Percentiles rank a stretch among this genome's conserved stretches.
These are phyloP conservation scores for Mallotus japonicus DNA, from an alignment of 441 rosid species.

Conservation along the genomic window DNA sequence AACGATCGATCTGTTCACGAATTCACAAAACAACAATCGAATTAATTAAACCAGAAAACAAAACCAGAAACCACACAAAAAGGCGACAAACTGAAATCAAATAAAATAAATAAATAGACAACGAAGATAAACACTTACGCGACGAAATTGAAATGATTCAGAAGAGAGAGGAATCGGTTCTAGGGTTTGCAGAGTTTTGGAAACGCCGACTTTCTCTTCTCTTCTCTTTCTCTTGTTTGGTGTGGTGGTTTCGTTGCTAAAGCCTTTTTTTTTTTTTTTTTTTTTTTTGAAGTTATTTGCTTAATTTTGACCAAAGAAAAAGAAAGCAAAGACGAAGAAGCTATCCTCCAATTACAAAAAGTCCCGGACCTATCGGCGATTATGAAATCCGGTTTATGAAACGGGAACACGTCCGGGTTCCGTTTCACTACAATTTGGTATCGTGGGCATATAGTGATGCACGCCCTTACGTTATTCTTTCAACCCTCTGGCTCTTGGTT, in stretches of 20 bases:
- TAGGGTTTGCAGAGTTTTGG: constrained; percentile 15
- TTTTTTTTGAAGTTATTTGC: not conserved
- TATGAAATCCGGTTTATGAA: constrained; percentile 58
- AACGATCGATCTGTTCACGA: constrained; percentile 42
- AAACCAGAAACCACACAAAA: not conserved
- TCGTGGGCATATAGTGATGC: constrained; percentile 32
- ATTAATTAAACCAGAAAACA: not conserved
- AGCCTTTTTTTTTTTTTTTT: not conserved
- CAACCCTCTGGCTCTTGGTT: too few relatives aligned
- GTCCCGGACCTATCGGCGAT: constrained; percentile 73
- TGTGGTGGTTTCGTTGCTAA: not conserved
- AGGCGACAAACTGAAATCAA: not conserved
- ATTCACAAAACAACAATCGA: constrained; percentile 14
- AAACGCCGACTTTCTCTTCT: constrained; percentile 33
- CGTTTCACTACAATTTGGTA: constrained; percentile 34
- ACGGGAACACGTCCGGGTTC: constrained; percentile 69
- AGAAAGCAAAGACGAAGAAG: constrained; percentile 5
- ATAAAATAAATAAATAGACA: not conserved
- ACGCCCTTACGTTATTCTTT: constrained; percentile 26
- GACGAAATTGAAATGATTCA: not conserved
- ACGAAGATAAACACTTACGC: constrained; percentile 23
- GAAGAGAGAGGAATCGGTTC: constrained; percentile 12
- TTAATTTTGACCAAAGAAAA: constrained; percentile 34
- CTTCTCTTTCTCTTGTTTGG: not conserved
- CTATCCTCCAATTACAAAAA: constrained; percentile 35